Percentiles rank a stretch among this genome's conserved stretches.
These are phyloP conservation scores for Cercospora sp. DNA, from an alignment of 2,329 filamentous ascomycete genomes.

Conservation along the genomic window DNA sequence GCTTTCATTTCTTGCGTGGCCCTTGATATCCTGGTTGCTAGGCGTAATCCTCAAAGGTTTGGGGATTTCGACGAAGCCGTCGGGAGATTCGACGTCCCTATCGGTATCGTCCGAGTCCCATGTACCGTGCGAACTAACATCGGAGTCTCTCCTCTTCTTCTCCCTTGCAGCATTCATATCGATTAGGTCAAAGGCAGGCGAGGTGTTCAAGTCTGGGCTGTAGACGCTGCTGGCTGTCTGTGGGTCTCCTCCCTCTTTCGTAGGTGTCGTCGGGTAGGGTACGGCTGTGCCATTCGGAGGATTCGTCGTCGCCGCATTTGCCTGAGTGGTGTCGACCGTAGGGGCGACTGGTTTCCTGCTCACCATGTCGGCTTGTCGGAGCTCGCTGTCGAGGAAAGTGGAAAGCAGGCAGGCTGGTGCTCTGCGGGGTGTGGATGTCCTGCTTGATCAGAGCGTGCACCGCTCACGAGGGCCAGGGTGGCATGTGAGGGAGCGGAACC, in stretches of 20 bases:
- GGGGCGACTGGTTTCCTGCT: constrained; percentile 44
- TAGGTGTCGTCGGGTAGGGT: constrained; percentile 49
- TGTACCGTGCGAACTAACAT: constrained; percentile 39
- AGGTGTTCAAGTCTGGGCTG: constrained; percentile 38
- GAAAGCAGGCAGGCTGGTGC: neutral
- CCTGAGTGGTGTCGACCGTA: constrained; percentile 43
- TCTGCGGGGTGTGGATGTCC: neutral
- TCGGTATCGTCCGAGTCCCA: constrained; percentile 37
- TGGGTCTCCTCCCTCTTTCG: constrained; percentile 32
- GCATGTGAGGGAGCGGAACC: constrained; percentile 5
- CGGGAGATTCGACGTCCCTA: constrained; percentile 20
- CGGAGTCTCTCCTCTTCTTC: constrained; percentile 38
- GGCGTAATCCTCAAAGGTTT: constrained; percentile 32
- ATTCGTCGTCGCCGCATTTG: constrained; percentile 27
- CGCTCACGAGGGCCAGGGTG: constrained; percentile 1
- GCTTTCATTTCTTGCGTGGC: constrained; percentile 21
- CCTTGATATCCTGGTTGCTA: constrained; percentile 26
- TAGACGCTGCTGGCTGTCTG: constrained; percentile 35
- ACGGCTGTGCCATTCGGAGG: constrained; percentile 41
- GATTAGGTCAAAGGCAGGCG: constrained; percentile 46
- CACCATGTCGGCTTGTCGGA: constrained; percentile 43
- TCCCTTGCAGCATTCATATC: constrained; percentile 34
- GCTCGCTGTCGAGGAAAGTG: neutral
- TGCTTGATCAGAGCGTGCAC: neutral
- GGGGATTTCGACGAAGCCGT: constrained; percentile 31